These are phyloP conservation scores for Chrysanthemum makinoi DNA, from an alignment of 129 eudicot genomes.

Conservation along the genomic window DNA sequence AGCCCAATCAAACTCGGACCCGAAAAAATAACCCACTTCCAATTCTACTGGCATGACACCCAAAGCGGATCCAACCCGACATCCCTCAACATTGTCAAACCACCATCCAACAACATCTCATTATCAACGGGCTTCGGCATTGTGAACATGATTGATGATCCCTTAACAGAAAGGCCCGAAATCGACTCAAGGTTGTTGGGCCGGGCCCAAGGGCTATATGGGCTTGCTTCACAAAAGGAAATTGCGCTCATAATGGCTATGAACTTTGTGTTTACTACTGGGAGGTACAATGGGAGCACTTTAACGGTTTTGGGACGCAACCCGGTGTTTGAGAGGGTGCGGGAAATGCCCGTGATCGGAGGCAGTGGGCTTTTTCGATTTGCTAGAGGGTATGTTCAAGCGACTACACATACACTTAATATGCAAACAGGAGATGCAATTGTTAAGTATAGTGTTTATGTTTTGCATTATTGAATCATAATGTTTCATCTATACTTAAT, in stretches of 20 bases:
- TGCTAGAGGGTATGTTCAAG: slow-evolving; percentile 66
- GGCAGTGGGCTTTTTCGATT: slow-evolving; percentile 71
- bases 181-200: slow-evolving; percentile 37
- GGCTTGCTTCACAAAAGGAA: slow-evolving; percentile 26
- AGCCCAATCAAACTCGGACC: slow-evolving; percentile 16
- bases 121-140: slow-evolving; percentile 25
- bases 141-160: slow-evolving; percentile 46
- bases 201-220: slow-evolving; percentile 55
- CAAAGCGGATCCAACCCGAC: slow-evolving; percentile 34
- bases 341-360: slow-evolving; percentile 83
- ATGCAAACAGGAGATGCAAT: slow-evolving; percentile 52
- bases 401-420: slow-evolving; percentile 43
- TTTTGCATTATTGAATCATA: slow-evolving; percentile 49
- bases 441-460: slow-evolving; percentile 68
- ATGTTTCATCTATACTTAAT: too few relatives aligned
- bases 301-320: slow-evolving; percentile 54
- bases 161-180: slow-evolving; percentile 32
- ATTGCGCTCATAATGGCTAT: slow-evolving; percentile 39
- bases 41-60: slow-evolving; percentile 38
- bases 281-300: slow-evolving; percentile 52
- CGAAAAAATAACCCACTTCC: slow-evolving; percentile 36
- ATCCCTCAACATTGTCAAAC: slow-evolving; percentile 23
- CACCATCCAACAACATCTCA: slow-evolving; percentile 1
- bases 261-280: slow-evolving; percentile 35
- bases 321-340: slow-evolving; percentile 42